Evolutionary conservation across 768 basidiomycete genomes (phyloP).

Genomic region (Krasilnikovozyma curviuscula): DNA sequence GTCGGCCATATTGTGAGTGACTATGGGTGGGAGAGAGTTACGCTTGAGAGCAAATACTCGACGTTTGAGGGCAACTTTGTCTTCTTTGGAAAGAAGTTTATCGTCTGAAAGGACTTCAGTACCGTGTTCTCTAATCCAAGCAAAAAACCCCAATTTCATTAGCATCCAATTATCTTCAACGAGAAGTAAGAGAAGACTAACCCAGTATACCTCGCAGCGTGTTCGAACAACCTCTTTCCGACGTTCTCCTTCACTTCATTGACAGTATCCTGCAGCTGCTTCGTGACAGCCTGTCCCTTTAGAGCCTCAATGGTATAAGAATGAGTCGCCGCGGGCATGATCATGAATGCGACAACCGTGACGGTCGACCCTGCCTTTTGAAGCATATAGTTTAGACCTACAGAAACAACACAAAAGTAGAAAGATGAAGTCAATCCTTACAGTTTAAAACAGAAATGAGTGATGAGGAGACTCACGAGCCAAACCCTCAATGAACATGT

Average conservation of each 20-base stretch:
- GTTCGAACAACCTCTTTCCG: constrained; percentile 79
- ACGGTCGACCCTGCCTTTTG: constrained; percentile 45
- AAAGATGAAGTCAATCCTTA: neutral
- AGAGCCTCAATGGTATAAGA: constrained; percentile 95
- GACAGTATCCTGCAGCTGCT: constrained; percentile 87
- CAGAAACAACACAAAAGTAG: neutral
- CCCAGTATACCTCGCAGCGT: constrained; percentile 83
- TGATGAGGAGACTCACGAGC: constrained; percentile 37
- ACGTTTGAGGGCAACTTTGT: constrained; percentile 83
- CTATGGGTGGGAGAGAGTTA: constrained; percentile 79
- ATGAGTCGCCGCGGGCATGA: constrained; percentile 90
- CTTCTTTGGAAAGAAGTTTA: constrained; percentile 67
- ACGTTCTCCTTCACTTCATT: constrained; percentile 86
- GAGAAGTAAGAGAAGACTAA: constrained; percentile 29
- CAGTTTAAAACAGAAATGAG: neutral
- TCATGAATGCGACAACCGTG: constrained; percentile 94
- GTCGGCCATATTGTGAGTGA: constrained; percentile 98
- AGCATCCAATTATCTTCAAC: too few species aligned
- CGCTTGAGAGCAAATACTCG: constrained; percentile 92
- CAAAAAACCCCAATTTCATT: neutral
- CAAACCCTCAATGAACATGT: constrained; percentile 96
- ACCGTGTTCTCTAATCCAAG: constrained; percentile 41
- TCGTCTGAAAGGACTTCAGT: constrained; percentile 50
- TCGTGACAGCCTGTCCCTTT: constrained; percentile 92
- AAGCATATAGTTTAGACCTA: constrained; percentile 43